phyloP scores from a whole-genome alignment of 169 alveolate genomes.

The Eimeria falciformis region DNA sequence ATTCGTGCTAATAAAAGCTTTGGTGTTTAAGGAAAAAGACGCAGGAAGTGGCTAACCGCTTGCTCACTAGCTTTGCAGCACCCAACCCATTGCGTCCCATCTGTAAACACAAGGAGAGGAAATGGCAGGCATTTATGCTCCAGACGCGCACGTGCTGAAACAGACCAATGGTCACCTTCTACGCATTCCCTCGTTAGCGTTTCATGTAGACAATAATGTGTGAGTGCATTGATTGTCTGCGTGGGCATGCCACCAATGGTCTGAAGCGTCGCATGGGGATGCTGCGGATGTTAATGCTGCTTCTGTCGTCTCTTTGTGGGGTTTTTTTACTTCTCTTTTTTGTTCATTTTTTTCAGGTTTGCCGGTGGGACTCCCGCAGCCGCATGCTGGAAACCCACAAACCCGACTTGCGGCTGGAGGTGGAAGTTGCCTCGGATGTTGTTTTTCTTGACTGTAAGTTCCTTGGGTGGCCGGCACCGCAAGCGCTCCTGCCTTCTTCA shows the following conservation, averaged over 20 bases:
- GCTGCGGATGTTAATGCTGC: background rate
- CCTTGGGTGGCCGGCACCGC: slow-evolving; percentile 53
- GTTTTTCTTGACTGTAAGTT: background rate
- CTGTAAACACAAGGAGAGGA: background rate
- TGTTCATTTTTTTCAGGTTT: background rate
- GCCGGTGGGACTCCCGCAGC: slow-evolving; percentile 47
- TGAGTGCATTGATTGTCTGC: no score
- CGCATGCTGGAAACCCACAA: slow-evolving; percentile 26
- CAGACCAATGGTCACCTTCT: no score
- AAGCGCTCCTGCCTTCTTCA: no score
- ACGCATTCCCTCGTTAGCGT: no score
- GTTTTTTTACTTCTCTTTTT: background rate
- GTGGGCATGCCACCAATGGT: no score
- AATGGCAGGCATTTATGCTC: no score
- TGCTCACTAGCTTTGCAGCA: no score
- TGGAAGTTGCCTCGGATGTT: slow-evolving; percentile 19
- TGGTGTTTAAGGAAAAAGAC: no score
- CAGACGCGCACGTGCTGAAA: no score
- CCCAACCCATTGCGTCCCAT: no score
- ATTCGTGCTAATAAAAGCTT: background rate
- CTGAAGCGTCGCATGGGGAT: background rate
- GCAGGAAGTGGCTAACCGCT: no score
- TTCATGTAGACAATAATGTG: no score
- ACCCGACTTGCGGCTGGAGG: slow-evolving; percentile 49
- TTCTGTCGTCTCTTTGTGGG: background rate